Evolutionary conservation across 805 yeast genomes (phyloP), one percentile per base, ranked within the genome.

Genomic region (Saccharomyces mikatae): DNA sequence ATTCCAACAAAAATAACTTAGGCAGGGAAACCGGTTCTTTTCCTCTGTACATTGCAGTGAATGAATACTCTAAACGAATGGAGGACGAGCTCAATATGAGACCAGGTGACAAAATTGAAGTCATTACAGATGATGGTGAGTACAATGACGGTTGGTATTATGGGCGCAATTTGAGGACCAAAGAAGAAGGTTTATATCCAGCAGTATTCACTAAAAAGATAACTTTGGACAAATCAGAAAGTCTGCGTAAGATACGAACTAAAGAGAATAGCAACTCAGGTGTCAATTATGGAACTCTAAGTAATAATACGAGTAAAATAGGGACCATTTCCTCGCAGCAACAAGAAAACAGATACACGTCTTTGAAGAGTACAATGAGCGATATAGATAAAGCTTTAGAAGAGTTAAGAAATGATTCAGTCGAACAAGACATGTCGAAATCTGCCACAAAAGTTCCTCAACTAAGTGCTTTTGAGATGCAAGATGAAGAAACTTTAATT

Each of bases 111-210:
- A 83, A 80, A 55, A 78, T 94, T 54, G 94, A 89, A 67, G 89
- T 94, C 14, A 80, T 94, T 21, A 87, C 94, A 47, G 97, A 90
- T 70, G 99, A 94, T 72, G 80, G 84, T 57, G 96, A 88, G 64
- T 94, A 87, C 70, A 87, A 88, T 62, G 98, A 94, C 69, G 97
- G 97, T 26, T 94, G 99, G 99, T 94, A 86, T 67, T 84, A 87
- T 77, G 96, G 97, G 2, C 82, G 81, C 55, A 91, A 91, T 62
- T 66, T 88, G 50, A 64, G 78, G 46, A 83, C 92, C 0, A 80
- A 81, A 50, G 77, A 80, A 52, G 90, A 88, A 6, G 99, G 99
- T 0, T 74, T 92, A 36, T 92, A 89, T 65, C 99, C 99, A 14
- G 86, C 86, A 62, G 81, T 89, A 5, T 92, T 92, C 69, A 91